Percentiles rank a stretch among this genome's conserved stretches.
These are phyloP conservation scores for Neurospora sublineolata DNA, from an alignment of 495 filamentous ascomycete species.

Conservation along the genomic window DNA sequence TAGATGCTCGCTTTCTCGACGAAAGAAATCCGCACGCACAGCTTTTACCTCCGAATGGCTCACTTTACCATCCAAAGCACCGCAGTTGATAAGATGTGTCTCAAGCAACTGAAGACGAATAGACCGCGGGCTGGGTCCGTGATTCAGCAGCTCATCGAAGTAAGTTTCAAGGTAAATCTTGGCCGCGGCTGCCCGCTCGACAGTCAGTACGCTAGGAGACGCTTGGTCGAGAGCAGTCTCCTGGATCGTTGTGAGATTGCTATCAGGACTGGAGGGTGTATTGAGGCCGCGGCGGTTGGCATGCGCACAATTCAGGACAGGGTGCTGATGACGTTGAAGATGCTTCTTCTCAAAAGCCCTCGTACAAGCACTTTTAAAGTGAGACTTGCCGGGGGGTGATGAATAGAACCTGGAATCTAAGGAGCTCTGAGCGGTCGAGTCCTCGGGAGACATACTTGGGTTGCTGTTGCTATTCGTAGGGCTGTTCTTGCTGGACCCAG, in stretches of 20 bases:
- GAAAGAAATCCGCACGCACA: conserved; percentile 46
- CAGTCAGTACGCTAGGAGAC: conserved; percentile 57
- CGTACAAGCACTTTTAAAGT: conserved; percentile 1
- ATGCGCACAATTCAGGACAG: background rate
- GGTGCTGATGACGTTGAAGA: conserved; percentile 1
- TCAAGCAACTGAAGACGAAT: conserved; percentile 60
- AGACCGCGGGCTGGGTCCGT: conserved; percentile 39
- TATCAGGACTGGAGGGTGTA: conserved; percentile 17
- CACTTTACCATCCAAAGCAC: conserved; percentile 21
- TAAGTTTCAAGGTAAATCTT: conserved; percentile 82
- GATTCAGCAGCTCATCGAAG: conserved; percentile 53
- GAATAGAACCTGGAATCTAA: conserved; percentile 28
- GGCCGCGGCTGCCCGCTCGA: conserved; percentile 65
- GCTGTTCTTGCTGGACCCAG: conserved; percentile 12
- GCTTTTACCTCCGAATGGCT: conserved; percentile 44
- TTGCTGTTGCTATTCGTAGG: conserved; percentile 1
- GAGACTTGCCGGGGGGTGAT: conserved; percentile 1
- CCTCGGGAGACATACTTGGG: conserved; percentile 5
- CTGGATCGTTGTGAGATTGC: conserved; percentile 29
- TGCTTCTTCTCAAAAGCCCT: conserved; percentile 11
- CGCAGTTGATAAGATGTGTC: conserved; percentile 38
- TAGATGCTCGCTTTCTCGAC: conserved; percentile 62
- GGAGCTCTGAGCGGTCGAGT: conserved; percentile 29
- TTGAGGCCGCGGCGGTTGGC: conserved; percentile 15
- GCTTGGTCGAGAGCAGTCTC: conserved; percentile 25